A percentile compares a stretch with the other conserved stretches of the same genome.
Evolutionary conservation across 2,329 filamentous ascomycete genomes (phyloP).

Genomic region (Calycina herbarum): DNA sequence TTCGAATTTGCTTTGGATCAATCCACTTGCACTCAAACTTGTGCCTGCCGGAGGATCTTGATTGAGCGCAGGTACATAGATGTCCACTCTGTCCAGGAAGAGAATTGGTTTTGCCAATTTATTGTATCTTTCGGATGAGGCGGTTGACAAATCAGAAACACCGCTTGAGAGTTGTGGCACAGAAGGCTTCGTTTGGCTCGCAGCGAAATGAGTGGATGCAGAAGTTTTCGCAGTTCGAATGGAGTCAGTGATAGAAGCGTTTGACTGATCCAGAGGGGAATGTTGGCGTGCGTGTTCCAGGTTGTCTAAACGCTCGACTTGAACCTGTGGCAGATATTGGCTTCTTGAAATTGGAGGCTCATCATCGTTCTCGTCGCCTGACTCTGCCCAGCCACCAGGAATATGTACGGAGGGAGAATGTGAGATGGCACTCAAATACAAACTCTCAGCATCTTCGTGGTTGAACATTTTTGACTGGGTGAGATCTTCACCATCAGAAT

Average conservation of each 20-base stretch:
- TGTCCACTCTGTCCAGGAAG: constrained; percentile 37
- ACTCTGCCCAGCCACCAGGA: constrained; percentile 33
- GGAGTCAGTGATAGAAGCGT: constrained; percentile 14
- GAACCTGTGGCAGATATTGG: constrained; percentile 16
- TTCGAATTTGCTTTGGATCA: constrained; percentile 25
- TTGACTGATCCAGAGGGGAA: constrained; percentile 13
- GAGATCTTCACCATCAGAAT: constrained; percentile 49
- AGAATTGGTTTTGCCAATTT: constrained; percentile 39
- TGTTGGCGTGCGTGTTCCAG: constrained; percentile 29
- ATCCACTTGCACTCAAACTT: constrained; percentile 13
- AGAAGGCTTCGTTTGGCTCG: constrained; percentile 16
- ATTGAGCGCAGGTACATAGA: constrained; percentile 35
- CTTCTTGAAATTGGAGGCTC: constrained; percentile 24
- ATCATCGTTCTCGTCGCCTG: constrained; percentile 24
- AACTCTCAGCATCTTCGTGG: constrained; percentile 79
- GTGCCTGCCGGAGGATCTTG: constrained; percentile 10
- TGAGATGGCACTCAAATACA: constrained; percentile 79
- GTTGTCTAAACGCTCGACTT: constrained; percentile 27
- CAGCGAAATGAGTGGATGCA: constrained; percentile 5
- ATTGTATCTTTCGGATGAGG: constrained; percentile 32
- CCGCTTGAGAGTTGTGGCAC: constrained; percentile 29
- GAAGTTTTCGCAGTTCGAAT: constrained; percentile 19
- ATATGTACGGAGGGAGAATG: constrained; percentile 32
- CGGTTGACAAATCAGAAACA: constrained; percentile 30
- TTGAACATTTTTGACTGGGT: constrained; percentile 69